A percentile compares a stretch with the other conserved stretches of the same genome.
Evolutionary conservation across 768 basidiomycete genomes (phyloP).

Genomic region (Termitomyces sp.): DNA sequence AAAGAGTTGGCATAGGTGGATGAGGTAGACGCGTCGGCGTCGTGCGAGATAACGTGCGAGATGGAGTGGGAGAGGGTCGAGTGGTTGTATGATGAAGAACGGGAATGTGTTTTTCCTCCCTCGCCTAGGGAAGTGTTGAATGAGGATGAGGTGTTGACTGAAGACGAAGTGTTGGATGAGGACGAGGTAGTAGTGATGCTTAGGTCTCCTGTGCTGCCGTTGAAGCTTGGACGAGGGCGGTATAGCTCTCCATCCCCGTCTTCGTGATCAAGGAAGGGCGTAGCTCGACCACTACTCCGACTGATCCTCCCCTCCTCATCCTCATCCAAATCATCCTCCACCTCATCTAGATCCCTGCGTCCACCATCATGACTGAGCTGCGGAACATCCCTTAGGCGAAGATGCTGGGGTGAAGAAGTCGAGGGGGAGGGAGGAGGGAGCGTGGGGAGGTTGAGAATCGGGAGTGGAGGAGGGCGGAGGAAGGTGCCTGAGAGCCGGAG

Average conservation of each 20-base stretch:
- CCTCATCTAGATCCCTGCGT: neutral
- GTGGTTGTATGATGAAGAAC: conserved; percentile 22
- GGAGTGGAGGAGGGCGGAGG: conserved; percentile 26
- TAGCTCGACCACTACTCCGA: conserved; percentile 1
- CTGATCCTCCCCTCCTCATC: conserved; percentile 7
- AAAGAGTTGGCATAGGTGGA: neutral
- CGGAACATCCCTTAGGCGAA: conserved; percentile 50
- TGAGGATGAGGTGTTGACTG: neutral
- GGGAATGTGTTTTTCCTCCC: conserved; percentile 11
- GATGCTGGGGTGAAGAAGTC: conserved; percentile 1
- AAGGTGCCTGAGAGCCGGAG: conserved; percentile 18
- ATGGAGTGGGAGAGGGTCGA: conserved; percentile 9
- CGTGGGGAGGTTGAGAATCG: conserved; percentile 48
- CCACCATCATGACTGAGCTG: conserved; percentile 33
- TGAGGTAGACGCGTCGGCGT: neutral
- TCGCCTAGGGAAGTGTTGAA: neutral
- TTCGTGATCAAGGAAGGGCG: conserved; percentile 3
- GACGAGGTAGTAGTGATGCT: neutral
- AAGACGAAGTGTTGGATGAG: neutral
- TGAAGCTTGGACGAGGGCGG: conserved; percentile 5
- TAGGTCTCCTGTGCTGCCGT: neutral
- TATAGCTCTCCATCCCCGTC: neutral
- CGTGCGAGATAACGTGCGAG: neutral
- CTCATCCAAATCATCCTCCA: conserved; percentile 16
- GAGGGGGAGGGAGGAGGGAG: conserved; percentile 28